Conservation (phyloP, 106 monocot genomes). For the Agapanthus africanus region DNA sequence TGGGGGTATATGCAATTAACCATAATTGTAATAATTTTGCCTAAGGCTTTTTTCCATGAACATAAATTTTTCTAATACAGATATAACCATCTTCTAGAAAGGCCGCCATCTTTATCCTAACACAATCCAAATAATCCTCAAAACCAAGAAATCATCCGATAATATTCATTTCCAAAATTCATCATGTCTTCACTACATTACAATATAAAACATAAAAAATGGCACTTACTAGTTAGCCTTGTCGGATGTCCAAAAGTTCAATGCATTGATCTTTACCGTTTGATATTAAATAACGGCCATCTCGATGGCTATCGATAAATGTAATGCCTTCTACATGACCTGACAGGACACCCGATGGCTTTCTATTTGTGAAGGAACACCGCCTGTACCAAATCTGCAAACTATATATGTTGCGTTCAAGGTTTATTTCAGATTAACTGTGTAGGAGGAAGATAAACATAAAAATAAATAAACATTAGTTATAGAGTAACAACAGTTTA, state of each 20-base stretch:
- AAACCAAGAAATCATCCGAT: not conserved
- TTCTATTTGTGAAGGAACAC: conserved; percentile 38
- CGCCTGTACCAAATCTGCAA: conserved; percentile 92
- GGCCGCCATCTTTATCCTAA: not conserved
- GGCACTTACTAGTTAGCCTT: conserved; percentile 41
- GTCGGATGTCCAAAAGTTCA: conserved; percentile 89
- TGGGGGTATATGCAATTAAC: no score
- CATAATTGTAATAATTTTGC: not conserved
- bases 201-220: not conserved
- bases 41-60: not conserved
- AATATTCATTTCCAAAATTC: not conserved
- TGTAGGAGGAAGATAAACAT: not conserved
- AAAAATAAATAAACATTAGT: no score
- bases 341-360: conserved; percentile 56
- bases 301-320: conserved; percentile 92
- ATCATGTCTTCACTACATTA: no score
- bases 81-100: not conserved
- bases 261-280: conserved; percentile 92
- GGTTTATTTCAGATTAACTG: not conserved
- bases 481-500: no score
- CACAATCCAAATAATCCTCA: not conserved
- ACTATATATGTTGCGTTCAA: not conserved
- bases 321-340: conserved; percentile 88
- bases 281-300: conserved; percentile 88
- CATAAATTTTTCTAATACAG: not conserved